phyloP scores from a whole-genome alignment of 805 yeast species.

The Debaryomyces tyrocola region DNA sequence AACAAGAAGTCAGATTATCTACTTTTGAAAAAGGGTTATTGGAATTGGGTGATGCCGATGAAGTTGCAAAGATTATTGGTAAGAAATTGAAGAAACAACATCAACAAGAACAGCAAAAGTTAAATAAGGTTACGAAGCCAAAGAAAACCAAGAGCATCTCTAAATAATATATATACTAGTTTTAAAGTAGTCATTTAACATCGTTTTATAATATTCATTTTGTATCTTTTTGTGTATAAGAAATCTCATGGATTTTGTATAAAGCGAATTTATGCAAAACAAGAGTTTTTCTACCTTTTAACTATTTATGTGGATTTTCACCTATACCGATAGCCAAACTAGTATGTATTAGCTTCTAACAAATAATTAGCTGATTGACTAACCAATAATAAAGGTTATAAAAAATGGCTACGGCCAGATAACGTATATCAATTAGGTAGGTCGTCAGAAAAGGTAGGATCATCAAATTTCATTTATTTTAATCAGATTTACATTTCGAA shows the following conservation, averaged over 20 bases:
- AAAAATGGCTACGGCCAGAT: conserved; percentile 7
- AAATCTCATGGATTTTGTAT: too few species aligned
- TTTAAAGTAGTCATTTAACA: neutral
- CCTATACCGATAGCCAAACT: conserved; percentile 1
- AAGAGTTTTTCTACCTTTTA: neutral
- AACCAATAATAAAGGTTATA: neutral
- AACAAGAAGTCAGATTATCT: conserved; percentile 45
- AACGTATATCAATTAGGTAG: conserved; percentile 26
- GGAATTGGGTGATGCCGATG: conserved; percentile 78
- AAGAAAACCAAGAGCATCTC: conserved; percentile 5
- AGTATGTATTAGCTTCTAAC: conserved; percentile 3
- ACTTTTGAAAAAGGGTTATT: conserved; percentile 74
- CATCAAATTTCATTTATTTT: neutral
- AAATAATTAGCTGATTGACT: neutral
- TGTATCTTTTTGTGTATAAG: neutral
- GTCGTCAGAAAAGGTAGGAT: conserved; percentile 4
- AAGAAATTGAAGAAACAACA: conserved; percentile 43
- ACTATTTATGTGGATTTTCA: conserved; percentile 8
- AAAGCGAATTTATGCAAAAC: too few species aligned
- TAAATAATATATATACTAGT: neutral
- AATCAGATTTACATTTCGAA: conserved; percentile 28
- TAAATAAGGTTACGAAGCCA: conserved; percentile 18
- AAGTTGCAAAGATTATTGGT: conserved; percentile 62
- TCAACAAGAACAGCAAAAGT: conserved; percentile 7
- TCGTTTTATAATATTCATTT: neutral